phyloP scores from a whole-genome alignment of 164 flowering plant species.

The Macadamia integrifolia region DNA sequence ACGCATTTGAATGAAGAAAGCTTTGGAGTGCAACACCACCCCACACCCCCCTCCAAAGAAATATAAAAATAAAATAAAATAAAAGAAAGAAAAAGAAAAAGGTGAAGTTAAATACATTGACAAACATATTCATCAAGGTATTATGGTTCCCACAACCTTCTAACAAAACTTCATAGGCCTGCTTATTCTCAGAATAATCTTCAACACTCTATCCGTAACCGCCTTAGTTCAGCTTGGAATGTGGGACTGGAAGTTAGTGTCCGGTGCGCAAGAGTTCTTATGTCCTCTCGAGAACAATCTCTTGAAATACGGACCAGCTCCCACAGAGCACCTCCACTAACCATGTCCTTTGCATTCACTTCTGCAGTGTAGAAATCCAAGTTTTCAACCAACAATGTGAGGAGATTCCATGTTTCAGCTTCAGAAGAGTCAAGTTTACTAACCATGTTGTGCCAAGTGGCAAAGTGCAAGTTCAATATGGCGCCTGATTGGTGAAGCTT shows the following conservation, averaged over 20 bases:
- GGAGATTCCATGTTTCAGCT: background rate
- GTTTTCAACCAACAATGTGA: background rate
- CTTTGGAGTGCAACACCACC: too few relatives aligned
- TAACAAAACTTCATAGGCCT: too few relatives aligned
- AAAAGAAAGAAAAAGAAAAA: too few relatives aligned
- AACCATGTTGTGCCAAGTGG: constrained; percentile 94
- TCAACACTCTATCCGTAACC: constrained; percentile 50
- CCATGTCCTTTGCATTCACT: constrained; percentile 82
- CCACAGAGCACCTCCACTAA: constrained; percentile 88
- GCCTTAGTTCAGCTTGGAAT: constrained; percentile 68
- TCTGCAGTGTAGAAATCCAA: constrained; percentile 38
- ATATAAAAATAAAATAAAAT: too few relatives aligned
- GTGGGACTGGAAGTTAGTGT: constrained; percentile 66
- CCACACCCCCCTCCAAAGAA: too few relatives aligned
- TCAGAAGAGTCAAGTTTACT: constrained; percentile 2
- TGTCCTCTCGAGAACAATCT: constrained; percentile 87
- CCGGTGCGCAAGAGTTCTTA: constrained; percentile 65
- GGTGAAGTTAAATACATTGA: too few relatives aligned
- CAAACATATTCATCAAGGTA: too few relatives aligned
- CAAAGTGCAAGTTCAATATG: constrained; percentile 97
- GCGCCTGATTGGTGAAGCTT: constrained; percentile 78
- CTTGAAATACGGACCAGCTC: constrained; percentile 89
- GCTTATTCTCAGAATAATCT: background rate
- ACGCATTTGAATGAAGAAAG: too few relatives aligned
- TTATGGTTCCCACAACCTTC: too few relatives aligned